phyloP scores from a whole-genome alignment of 352 stramenopile species.

The Phytopythium cucurbitacearum region DNA sequence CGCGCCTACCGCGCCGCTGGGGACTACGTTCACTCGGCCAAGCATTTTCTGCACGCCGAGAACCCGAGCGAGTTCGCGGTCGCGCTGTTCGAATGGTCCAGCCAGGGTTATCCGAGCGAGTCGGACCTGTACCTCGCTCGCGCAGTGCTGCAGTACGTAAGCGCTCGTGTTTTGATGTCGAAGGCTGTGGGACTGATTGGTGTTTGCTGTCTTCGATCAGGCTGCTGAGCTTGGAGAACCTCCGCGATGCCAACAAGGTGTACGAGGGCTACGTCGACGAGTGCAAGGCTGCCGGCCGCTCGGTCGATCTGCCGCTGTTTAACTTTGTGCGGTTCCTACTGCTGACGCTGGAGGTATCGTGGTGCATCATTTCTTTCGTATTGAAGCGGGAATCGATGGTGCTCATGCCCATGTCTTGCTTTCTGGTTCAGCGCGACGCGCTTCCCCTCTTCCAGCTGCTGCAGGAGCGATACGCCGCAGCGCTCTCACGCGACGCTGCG shows the following conservation, averaged over 20 bases:
- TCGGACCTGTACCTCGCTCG: conserved; percentile 76
- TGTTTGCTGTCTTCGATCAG: conserved; percentile 18
- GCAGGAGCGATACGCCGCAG: conserved; percentile 72
- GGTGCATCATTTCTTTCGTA: background rate
- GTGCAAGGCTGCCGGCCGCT: conserved; percentile 27
- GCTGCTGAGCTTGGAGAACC: conserved; percentile 77
- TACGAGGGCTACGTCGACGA: conserved; percentile 63
- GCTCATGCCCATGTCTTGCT: conserved; percentile 1
- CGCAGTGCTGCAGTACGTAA: conserved; percentile 70
- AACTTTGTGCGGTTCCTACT: conserved; percentile 84
- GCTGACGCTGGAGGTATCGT: conserved; percentile 72
- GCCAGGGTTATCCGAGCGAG: conserved; percentile 73
- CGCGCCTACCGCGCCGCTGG: conserved; percentile 44
- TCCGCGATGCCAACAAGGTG: conserved; percentile 83
- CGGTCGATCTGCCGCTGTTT: conserved; percentile 71
- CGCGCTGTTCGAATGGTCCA: conserved; percentile 72
- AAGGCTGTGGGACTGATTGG: conserved; percentile 4
- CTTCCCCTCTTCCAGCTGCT: conserved; percentile 85
- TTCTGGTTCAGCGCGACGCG: conserved; percentile 59
- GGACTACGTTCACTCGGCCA: conserved; percentile 62
- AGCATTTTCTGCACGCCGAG: conserved; percentile 80
- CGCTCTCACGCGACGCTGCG: conserved; percentile 66
- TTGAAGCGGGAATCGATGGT: background rate
- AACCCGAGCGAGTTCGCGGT: conserved; percentile 63
- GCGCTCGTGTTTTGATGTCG: conserved; percentile 2